Conservation (phyloP, 1,284 basidiomycete genomes). For the Microbotryum lychnidis-dioicae region DNA sequence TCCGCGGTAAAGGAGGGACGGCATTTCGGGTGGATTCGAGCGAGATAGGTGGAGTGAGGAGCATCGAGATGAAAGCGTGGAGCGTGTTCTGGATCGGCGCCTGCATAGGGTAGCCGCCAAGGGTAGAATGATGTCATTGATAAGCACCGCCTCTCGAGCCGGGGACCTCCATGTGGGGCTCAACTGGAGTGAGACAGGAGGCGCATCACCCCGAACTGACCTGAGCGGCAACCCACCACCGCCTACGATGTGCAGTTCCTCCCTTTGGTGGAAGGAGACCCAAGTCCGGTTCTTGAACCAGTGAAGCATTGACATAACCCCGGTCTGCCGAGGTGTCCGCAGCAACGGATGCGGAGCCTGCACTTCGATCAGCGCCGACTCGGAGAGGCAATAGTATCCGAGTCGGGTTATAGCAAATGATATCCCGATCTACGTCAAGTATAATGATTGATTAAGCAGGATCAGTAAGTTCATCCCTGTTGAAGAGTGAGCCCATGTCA, state of each 20-base stretch:
- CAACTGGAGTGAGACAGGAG: not conserved
- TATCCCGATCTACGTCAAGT: constrained; percentile 40
- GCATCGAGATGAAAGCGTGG: constrained; percentile 63
- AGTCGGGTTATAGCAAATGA: constrained; percentile 70
- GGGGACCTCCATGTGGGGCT: not conserved
- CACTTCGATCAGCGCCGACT: not conserved
- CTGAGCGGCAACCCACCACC: constrained; percentile 75
- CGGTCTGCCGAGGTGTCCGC: not conserved
- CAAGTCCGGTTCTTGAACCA: constrained; percentile 63
- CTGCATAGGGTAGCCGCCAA: constrained; percentile 11
- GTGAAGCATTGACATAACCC: constrained; percentile 69
- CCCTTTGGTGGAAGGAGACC: constrained; percentile 31
- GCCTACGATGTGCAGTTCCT: constrained; percentile 33
- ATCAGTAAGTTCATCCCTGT: too few species aligned
- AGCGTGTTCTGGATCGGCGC: constrained; percentile 61
- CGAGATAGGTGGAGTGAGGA: constrained; percentile 38
- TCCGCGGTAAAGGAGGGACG: not conserved
- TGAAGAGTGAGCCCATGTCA: too few species aligned
- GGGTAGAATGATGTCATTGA: not conserved
- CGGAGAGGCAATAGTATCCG: constrained; percentile 50
- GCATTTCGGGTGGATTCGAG: not conserved
- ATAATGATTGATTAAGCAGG: too few species aligned
- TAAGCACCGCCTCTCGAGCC: not conserved
- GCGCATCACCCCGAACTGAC: constrained; percentile 17
- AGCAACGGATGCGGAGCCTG: not conserved